Evolutionary conservation across 805 yeast species (phyloP), one percentile per base, ranked within the genome.

Genomic region (Maudiozyma saulgeensis): DNA sequence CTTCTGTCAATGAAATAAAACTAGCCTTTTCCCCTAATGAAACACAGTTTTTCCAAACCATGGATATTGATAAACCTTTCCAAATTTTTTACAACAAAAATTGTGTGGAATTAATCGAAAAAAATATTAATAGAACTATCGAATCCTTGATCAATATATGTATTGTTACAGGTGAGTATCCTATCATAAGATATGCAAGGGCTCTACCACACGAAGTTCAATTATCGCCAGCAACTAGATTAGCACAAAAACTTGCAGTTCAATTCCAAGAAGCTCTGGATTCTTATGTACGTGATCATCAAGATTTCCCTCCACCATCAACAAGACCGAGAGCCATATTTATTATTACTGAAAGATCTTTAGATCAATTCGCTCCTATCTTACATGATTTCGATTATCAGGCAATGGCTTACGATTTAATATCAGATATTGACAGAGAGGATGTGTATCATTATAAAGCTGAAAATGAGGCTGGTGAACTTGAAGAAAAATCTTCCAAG

Each of bases 331-430:
- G 93, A 53, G 77, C 96, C 0, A 74, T 86, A 0, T 74, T 91
- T 54, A 66, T 93, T 34, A 79, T 93, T 18, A 72, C 86, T 2
- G 99, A 93, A 66, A 75, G 99, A 53, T 76, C 95, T 1, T 63
- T 89, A 62, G 99, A 95, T 64, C 70, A 84, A 45, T 78, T 79
- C 58, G 85, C 93, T 6, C 96, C 97, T 0, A 63, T 93, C 44
- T 67, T 90, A 48, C 98, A 93, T 65, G 96, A 88, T 63, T 87
- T 90, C 66, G 79, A 84, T 23, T 93, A 90, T 66, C 95, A 91
- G 67, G 90, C 97, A 4, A 82, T 90, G 86, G 84, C 90, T 18
- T 83, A 84, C 69, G 99, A 91, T 64, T 67, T 84, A 26, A 74
- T 76, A 1, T 69, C 68, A 31, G 77, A 70, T 37, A 60, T 68